phyloP scores from a whole-genome alignment of 805 yeast species.

The Suhomyces canberraensis region DNA sequence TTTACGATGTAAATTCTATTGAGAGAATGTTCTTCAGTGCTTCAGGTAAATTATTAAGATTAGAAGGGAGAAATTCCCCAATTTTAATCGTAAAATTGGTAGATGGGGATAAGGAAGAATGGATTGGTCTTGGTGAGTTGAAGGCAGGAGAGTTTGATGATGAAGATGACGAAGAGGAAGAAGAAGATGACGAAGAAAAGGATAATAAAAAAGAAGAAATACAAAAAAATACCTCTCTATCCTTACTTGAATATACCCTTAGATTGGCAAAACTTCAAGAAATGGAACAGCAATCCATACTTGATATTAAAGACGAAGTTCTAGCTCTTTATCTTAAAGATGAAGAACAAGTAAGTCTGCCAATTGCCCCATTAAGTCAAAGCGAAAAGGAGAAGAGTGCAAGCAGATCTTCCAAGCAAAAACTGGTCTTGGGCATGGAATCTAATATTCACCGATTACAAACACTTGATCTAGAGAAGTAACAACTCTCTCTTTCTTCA shows the following conservation, averaged over 20 bases:
- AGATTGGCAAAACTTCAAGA: conserved; percentile 59
- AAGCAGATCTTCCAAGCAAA: conserved; percentile 11
- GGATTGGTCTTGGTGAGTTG: conserved; percentile 20
- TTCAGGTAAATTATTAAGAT: conserved; percentile 59
- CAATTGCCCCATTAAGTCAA: conserved; percentile 15
- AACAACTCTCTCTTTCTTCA: too few species aligned
- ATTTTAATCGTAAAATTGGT: conserved; percentile 60
- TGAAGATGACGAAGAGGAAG: conserved; percentile 11
- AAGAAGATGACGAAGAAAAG: conserved; percentile 4
- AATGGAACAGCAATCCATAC: conserved; percentile 51
- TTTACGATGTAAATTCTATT: conserved; percentile 40
- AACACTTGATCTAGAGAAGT: conserved; percentile 21
- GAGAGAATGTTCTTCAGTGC: conserved; percentile 63
- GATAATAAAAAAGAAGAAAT: neutral
- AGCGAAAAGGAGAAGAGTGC: conserved; percentile 12
- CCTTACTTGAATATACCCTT: conserved; percentile 61
- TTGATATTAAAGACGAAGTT: conserved; percentile 63
- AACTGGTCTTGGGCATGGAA: conserved; percentile 19
- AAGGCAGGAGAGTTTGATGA: conserved; percentile 13
- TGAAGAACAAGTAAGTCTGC: conserved; percentile 27
- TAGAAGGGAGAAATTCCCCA: conserved; percentile 62
- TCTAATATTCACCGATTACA: conserved; percentile 35
- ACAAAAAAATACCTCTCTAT: conserved; percentile 35
- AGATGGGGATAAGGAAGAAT: conserved; percentile 13
- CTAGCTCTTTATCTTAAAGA: conserved; percentile 59